Base-by-base conservation (phyloP, 73 alveolate genomes). In the Paramecium octaurelia region DNA sequence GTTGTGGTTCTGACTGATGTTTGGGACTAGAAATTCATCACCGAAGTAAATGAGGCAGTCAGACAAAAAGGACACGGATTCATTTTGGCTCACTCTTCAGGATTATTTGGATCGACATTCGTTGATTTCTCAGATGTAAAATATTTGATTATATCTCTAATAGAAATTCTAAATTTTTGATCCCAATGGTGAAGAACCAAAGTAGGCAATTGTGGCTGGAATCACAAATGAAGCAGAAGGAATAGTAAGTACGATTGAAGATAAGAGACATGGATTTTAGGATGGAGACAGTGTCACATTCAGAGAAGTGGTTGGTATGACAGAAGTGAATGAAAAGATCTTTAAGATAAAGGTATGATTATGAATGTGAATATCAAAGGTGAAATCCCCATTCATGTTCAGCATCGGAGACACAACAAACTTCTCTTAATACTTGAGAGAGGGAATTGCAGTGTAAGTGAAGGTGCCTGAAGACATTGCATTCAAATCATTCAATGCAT, bases 291-390 rank as follows among this genome's bases (percentile, higher is more conserved):
- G 92, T 86, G 99, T 99, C 54, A 94, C 95, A 77, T 98, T 99
- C 93, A 95, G 96, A 58, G 99, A 99, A 88, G 99, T 99, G 8
- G 97, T 97, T 71, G 99, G 99, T 58, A 99, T 99, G 99, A 92
- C 97, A 23, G 99, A 98, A 93, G 95, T 99, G 92, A 99, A 99
- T 95, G 97, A 94, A 86, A 94, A 96, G 57, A 95, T 93, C 24
- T 89, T 46, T 31, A 29, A 89, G 34, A 83, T 89, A 83, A 96
- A 95, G 93, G 99, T 95, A 93, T 34, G 3, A 1, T 96, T 97
- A 96, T 23, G 95, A 96, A 60, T 35, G 9, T 40, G 10, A 29
- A 73, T n/a, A 29, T 29, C 4, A 34, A 31, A 75, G 88, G 88
- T 89, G 6, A 89, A 89, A 73, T 89, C 94, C 11, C 94, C 94